Evolutionary conservation across 2,329 filamentous ascomycete genomes (phyloP), one percentile per base, ranked within the genome.

Genomic region (Fusarium goolgardi): DNA sequence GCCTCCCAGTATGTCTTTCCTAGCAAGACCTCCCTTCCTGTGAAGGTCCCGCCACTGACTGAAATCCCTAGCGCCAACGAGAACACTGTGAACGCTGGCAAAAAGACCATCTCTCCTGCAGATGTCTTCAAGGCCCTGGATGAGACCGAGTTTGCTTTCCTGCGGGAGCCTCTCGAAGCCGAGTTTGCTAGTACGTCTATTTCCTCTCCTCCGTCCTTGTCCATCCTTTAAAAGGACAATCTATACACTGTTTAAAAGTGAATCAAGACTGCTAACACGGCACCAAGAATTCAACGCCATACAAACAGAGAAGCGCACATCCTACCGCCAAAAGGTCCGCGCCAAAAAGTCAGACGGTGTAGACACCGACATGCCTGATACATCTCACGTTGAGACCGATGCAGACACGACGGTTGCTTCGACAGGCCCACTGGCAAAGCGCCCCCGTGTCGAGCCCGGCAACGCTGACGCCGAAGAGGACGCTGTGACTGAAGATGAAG

Each of bases 81-180:
- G 71, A 84, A 89, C 73, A 92, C 92, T 9, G 78, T 84, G 53
- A 80, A 80, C 49, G 84, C 85, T n/a, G 86, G 86, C 76, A 91
- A 93, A 76, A 94, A 94, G 81, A 95, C 91, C 0, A 91, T 96
- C 71, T 85, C 88, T 72, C 91, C 91, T 1, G 84, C 85, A 40
- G 91, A 95, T 75, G 91, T 96, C 40, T 89, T 94, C 74, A 88
- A 89, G 50, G 92, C 91, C 1, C 84, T 96, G 46, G 88, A 91
- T n/a, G 90, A 92, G 37, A 86, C 90, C 46, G 92, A 95, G 76
- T 92, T 92, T 49, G 84, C 84, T n/a, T 94, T 94, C 75, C 82
- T 93, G 57, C 86, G 87, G 16, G 82, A 82, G 57, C 83, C 88
- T 34, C 81, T 95, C 32, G 90, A 95, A 78, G 90, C 88, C 8